These are phyloP conservation scores for Ogataea neopini DNA, from an alignment of 805 yeast genomes.

Conservation along the genomic window DNA sequence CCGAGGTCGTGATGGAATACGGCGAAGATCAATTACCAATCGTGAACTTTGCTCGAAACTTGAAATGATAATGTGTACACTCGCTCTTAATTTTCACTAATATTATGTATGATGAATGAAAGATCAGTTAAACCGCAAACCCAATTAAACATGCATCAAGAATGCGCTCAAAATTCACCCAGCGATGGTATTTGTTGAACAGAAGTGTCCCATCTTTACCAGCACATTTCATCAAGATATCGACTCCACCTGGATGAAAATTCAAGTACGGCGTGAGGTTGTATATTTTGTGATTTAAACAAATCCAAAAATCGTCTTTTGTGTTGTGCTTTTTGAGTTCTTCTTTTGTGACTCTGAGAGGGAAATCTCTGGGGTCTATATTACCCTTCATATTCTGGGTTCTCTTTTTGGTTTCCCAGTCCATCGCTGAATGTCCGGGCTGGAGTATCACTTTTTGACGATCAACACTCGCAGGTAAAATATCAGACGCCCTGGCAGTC, in stretches of 20 bases:
- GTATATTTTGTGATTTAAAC: slow-evolving; percentile 76
- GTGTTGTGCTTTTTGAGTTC: slow-evolving; percentile 61
- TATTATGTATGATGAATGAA: slow-evolving; percentile 6
- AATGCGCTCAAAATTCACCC: slow-evolving; percentile 85
- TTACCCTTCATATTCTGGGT: slow-evolving; percentile 53
- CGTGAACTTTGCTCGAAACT: slow-evolving; percentile 20
- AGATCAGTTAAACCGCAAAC: slow-evolving; percentile 31
- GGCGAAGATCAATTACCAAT: slow-evolving; percentile 25
- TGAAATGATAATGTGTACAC: slow-evolving; percentile 2
- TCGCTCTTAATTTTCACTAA: slow-evolving; percentile 7
- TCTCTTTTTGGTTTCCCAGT: slow-evolving; percentile 70
- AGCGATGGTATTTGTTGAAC: slow-evolving; percentile 65
- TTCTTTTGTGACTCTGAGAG: slow-evolving; percentile 54
- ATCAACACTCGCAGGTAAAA: slow-evolving; percentile 3
- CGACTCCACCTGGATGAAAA: slow-evolving; percentile 93
- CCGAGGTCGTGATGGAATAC: slow-evolving; percentile 30
- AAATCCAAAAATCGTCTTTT: slow-evolving; percentile 82
- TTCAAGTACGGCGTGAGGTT: slow-evolving; percentile 80
- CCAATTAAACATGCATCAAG: slow-evolving; percentile 81
- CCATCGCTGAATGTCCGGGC: slow-evolving; percentile 85
- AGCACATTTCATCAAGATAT: slow-evolving; percentile 73
- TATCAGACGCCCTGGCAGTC: slow-evolving; percentile 7
- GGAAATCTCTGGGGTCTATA: slow-evolving; percentile 47
- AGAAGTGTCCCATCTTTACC: slow-evolving; percentile 80
- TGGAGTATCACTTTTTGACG: slow-evolving; percentile 60